These are phyloP conservation scores for Microglena sp. DNA, from an alignment of 139 green algal genomes.

Conservation along the genomic window DNA sequence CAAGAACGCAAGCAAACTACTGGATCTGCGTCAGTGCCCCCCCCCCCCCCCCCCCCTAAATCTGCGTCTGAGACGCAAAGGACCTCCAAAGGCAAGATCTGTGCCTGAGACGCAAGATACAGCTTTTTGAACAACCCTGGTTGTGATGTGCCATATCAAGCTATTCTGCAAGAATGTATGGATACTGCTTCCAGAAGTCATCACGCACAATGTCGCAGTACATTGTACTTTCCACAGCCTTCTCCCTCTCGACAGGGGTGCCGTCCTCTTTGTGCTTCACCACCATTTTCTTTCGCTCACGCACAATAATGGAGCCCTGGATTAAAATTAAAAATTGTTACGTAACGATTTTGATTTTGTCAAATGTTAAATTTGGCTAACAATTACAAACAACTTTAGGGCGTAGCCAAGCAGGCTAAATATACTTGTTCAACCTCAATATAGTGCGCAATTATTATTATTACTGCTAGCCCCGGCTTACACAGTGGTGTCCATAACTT, in stretches of 20 bases:
- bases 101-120: too few species aligned
- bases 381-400: background rate
- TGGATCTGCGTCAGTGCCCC: too few species aligned
- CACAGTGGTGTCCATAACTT: too few species aligned
- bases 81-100: too few species aligned
- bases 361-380: background rate
- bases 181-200: conserved; percentile 67
- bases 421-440: background rate
- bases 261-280: conserved; percentile 47
- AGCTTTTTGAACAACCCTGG: too few species aligned
- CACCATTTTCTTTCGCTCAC: conserved; percentile 16
- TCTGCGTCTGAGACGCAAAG: too few species aligned
- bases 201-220: conserved; percentile 83
- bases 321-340: background rate
- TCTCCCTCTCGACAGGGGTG: conserved; percentile 32
- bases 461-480: too few species aligned
- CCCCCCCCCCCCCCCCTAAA: too few species aligned
- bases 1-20: too few species aligned
- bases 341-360: background rate
- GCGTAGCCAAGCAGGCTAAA: background rate
- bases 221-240: conserved; percentile 28
- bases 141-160: too few species aligned
- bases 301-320: conserved; percentile 56
- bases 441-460: too few species aligned
- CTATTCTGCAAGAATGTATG: conserved; percentile 46